phyloP scores from a whole-genome alignment of 257 asterid species.

The Petunia axillaris region DNA sequence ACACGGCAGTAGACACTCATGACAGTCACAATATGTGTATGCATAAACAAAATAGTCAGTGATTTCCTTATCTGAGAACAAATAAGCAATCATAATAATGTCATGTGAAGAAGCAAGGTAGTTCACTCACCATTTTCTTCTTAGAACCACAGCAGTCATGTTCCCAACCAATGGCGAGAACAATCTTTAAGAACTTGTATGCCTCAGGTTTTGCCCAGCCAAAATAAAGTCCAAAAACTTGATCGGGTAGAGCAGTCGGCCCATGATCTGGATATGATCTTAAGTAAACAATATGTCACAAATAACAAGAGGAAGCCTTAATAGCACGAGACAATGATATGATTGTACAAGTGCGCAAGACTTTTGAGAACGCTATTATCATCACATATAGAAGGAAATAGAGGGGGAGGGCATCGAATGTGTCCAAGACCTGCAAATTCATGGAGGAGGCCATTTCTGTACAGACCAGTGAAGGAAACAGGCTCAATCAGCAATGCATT shows the following conservation, averaged over 20 bases:
- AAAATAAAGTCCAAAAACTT: conserved; percentile 71
- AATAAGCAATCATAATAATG: conserved; percentile 14
- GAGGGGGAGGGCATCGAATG: not conserved
- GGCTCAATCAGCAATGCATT: conserved; percentile 72
- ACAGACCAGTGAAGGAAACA: conserved; percentile 49
- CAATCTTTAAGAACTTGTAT: conserved; percentile 52
- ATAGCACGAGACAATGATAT: not conserved
- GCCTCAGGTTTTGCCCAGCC: conserved; percentile 76
- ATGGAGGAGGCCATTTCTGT: conserved; percentile 56
- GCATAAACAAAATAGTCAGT: not conserved
- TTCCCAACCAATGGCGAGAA: conserved; percentile 66
- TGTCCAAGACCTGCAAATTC: conserved; percentile 55
- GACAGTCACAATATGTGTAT: not conserved
- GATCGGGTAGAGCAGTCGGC: conserved; percentile 55
- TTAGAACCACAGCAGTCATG: conserved; percentile 38
- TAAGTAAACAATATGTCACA: conserved; percentile 22
- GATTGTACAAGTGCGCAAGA: not conserved
- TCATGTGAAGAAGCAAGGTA: not conserved
- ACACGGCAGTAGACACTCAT: not conserved
- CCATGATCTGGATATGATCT: conserved; percentile 50
- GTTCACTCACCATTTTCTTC: conserved; percentile 64
- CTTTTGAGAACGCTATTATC: not conserved
- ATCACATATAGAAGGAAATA: not conserved
- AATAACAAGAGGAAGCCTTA: not conserved
- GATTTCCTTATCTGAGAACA: not conserved